phyloP scores from a whole-genome alignment of 495 filamentous ascomycete species.

The Talaromyces stipitatus region DNA sequence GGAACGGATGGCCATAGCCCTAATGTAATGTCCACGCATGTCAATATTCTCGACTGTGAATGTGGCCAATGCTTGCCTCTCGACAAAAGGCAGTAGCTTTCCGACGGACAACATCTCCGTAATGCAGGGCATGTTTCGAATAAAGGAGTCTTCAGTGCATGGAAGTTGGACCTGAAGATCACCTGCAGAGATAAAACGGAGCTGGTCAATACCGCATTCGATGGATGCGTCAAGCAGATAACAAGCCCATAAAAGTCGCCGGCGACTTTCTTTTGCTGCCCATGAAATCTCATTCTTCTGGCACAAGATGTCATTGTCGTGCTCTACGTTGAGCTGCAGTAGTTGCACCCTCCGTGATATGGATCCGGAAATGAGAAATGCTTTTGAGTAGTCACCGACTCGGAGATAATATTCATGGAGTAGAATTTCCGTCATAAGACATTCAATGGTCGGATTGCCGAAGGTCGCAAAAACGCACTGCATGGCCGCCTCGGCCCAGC shows the following conservation, averaged over 20 bases:
- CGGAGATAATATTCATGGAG: background rate
- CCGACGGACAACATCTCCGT: background rate
- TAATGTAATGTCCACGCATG: background rate
- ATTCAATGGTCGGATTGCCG: constrained; percentile 1
- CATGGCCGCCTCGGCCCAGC: constrained; percentile 2
- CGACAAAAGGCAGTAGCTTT: background rate
- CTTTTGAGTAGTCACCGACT: background rate
- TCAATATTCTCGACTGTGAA: background rate
- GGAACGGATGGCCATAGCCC: background rate
- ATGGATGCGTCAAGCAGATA: constrained; percentile 1
- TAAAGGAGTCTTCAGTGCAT: background rate
- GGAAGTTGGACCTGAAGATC: background rate
- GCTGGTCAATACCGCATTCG: constrained; percentile 4
- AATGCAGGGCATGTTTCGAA: background rate
- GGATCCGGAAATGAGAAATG: background rate
- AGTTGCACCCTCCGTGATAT: background rate
- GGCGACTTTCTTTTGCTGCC: background rate
- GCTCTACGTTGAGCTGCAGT: background rate
- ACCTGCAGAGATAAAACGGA: background rate
- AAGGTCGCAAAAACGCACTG: background rate
- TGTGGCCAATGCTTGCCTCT: background rate
- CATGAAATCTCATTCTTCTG: background rate
- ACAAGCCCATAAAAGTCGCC: constrained; percentile 1
- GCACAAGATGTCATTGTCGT: background rate
- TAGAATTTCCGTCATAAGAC: constrained; percentile 2